Conservation (phyloP, 2,329 filamentous ascomycete species). For the Xylariales sp. region DNA sequence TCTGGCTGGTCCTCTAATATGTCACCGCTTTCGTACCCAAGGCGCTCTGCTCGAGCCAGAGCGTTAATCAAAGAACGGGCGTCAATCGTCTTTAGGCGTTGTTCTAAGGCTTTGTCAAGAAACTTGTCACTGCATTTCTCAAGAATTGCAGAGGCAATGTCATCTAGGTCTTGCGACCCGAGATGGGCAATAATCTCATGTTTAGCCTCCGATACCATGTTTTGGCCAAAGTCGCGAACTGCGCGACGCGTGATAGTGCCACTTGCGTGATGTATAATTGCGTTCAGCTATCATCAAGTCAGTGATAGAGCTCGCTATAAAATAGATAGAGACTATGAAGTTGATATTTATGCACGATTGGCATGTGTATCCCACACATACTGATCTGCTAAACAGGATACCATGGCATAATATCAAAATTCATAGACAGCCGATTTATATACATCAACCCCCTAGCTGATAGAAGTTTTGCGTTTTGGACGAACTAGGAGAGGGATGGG, state of each 20-base stretch:
- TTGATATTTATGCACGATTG: too few relatives aligned
- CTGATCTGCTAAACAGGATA: not conserved
- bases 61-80: constrained; percentile 67
- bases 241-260: constrained; percentile 53
- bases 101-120: constrained; percentile 64
- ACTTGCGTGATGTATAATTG: constrained; percentile 59
- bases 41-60: constrained; percentile 65
- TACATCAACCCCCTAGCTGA: not conserved
- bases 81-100: constrained; percentile 64
- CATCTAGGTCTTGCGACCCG: constrained; percentile 57
- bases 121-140: constrained; percentile 61
- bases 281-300: constrained; percentile 57
- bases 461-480: too few relatives aligned
- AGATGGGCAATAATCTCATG: constrained; percentile 58
- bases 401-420: not conserved
- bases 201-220: constrained; percentile 56
- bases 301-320: not conserved
- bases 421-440: not conserved
- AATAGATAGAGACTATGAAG: not conserved
- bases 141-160: constrained; percentile 57
- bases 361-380: too few relatives aligned
- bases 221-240: constrained; percentile 60
- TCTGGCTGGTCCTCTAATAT: constrained; percentile 59
- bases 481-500: not conserved
- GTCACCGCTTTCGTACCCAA: constrained; percentile 66